phyloP scores from a whole-genome alignment of 192 early-diverging fungal genomes.

The Chytriomyces hyalinus region DNA sequence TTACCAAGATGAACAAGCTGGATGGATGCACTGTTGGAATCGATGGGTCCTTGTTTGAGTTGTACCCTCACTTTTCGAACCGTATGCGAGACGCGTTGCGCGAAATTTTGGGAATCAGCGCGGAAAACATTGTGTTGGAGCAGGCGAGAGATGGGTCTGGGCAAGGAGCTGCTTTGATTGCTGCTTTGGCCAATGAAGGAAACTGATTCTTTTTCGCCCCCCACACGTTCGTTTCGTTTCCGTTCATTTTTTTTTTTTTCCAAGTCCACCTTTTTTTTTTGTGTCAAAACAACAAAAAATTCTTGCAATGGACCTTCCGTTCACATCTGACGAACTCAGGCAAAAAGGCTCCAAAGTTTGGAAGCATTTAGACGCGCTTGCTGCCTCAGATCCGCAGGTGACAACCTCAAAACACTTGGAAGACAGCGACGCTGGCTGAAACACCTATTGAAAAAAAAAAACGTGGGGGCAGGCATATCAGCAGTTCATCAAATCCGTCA shows the following conservation, averaged over 20 bases:
- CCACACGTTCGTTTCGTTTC: too few species aligned
- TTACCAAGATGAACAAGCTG: constrained; percentile 64
- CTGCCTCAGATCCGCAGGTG: constrained; percentile 17
- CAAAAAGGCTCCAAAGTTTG: constrained; percentile 17
- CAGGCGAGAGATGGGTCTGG: constrained; percentile 77
- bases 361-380: constrained; percentile 23
- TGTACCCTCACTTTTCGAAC: constrained; percentile 84
- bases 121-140: constrained; percentile 67
- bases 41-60: constrained; percentile 88
- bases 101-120: constrained; percentile 71
- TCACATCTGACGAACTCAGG: constrained; percentile 12
- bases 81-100: constrained; percentile 75
- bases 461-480: constrained; percentile 16
- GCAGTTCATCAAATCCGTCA: constrained; percentile 12
- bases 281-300: too few species aligned
- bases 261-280: too few species aligned
- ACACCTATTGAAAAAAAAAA: neutral
- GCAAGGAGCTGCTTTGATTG: constrained; percentile 66
- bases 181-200: constrained; percentile 42
- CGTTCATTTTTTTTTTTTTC: too few species aligned
- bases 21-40: constrained; percentile 79
- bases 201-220: neutral
- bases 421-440: neutral
- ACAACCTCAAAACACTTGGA: neutral
- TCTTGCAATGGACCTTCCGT: too few species aligned